phyloP scores from a whole-genome alignment of 2,329 filamentous ascomycete species.

The Phaeoacremonium minimum region DNA sequence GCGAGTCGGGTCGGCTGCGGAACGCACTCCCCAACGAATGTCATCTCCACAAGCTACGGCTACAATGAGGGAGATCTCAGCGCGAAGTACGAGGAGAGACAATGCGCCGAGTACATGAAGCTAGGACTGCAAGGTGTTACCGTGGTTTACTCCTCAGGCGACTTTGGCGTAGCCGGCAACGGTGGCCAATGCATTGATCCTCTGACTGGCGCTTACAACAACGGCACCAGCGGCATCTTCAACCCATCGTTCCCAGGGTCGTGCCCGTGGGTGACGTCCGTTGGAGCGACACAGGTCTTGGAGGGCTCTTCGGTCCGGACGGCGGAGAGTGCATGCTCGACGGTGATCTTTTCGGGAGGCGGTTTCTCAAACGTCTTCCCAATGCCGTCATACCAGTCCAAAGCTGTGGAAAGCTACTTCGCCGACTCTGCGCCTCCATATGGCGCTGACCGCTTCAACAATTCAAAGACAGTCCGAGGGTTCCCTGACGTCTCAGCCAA shows the following conservation, averaged over 20 bases:
- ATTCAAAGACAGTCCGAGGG: conserved; percentile 34
- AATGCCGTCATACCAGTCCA: conserved; percentile 40
- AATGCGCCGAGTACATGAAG: conserved; percentile 55
- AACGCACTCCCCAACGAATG: conserved; percentile 38
- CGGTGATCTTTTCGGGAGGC: conserved; percentile 40
- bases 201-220: conserved; percentile 18
- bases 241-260: conserved; percentile 40
- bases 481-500: conserved; percentile 44
- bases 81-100: conserved; percentile 41
- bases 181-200: conserved; percentile 27
- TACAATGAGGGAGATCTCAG: conserved; percentile 47
- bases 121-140: conserved; percentile 47
- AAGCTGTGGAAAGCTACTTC: conserved; percentile 33
- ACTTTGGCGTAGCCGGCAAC: conserved; percentile 40
- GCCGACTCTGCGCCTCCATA: conserved; percentile 35
- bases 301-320: conserved; percentile 27
- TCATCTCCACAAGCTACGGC: conserved; percentile 50
- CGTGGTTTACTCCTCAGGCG: conserved; percentile 46
- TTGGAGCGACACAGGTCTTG: conserved; percentile 44
- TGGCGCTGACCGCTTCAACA: conserved; percentile 39
- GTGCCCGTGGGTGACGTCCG: conserved; percentile 46
- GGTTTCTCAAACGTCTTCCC: conserved; percentile 46
- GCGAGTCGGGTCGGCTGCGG: conserved; percentile 38
- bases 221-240: conserved; percentile 33
- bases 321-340: conserved; percentile 39